Evolutionary conservation across 192 early-diverging fungal genomes (phyloP).

Genomic region (Radiomyces spectabilis): DNA sequence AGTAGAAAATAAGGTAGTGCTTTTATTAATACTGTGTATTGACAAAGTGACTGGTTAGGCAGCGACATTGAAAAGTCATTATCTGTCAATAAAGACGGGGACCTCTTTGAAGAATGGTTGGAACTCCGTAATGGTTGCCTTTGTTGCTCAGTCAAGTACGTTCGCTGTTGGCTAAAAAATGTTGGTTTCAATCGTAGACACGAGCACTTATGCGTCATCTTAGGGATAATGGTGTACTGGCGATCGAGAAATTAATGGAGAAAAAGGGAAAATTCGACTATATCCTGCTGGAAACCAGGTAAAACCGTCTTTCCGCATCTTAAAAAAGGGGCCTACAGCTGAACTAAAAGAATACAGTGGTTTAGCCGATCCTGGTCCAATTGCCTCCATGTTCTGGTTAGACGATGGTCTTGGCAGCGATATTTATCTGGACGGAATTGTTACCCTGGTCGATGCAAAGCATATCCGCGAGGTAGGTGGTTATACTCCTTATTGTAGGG

Average conservation of each 20-base stretch:
- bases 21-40: too few species aligned
- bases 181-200: too few species aligned
- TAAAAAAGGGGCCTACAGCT: too few species aligned
- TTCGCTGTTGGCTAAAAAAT: too few species aligned
- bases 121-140: conserved; percentile 96
- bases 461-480: conserved; percentile 18
- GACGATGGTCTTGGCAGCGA: conserved; percentile 89
- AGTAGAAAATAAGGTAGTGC: too few species aligned
- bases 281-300: conserved; percentile 88
- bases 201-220: too few species aligned
- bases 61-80: conserved; percentile 93
- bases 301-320: too few species aligned
- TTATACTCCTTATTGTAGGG: background rate
- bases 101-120: conserved; percentile 92
- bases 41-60: conserved; percentile 42
- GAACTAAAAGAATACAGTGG: conserved; percentile 11
- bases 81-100: conserved; percentile 73
- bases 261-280: conserved; percentile 92
- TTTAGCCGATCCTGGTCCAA: conserved; percentile 65
- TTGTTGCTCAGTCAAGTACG: conserved; percentile 93
- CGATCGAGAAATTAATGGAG: conserved; percentile 89
- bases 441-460: conserved; percentile 30
- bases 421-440: conserved; percentile 85
- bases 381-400: conserved; percentile 95
- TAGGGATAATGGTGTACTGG: conserved; percentile 89